Evolutionary conservation across 768 basidiomycete genomes (phyloP).

Genomic region (Tulasnella sp.): DNA sequence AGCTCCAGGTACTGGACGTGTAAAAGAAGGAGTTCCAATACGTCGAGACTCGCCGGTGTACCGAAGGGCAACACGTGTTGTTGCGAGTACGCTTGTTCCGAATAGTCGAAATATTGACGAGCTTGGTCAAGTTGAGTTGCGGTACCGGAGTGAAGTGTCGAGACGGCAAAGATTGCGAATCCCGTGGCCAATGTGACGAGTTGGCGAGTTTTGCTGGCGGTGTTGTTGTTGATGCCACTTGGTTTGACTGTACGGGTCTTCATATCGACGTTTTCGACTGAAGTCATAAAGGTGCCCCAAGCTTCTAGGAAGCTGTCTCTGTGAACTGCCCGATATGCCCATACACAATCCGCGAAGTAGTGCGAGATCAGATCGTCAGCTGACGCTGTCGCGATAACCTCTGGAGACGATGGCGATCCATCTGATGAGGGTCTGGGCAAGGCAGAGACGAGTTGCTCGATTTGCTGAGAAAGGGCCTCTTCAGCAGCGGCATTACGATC

Average conservation of each 20-base stretch:
- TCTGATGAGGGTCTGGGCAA: neutral
- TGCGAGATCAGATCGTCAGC: slow-evolving; percentile 37
- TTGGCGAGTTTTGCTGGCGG: slow-evolving; percentile 47
- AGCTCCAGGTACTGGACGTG: slow-evolving; percentile 65
- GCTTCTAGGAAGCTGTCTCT: slow-evolving; percentile 50
- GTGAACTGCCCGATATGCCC: slow-evolving; percentile 77
- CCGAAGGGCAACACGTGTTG: neutral
- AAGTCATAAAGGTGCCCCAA: slow-evolving; percentile 62
- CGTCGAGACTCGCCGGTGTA: slow-evolving; percentile 46
- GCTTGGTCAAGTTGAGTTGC: slow-evolving; percentile 54
- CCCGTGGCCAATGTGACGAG: slow-evolving; percentile 63
- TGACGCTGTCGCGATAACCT: neutral
- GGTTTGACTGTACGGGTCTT: neutral
- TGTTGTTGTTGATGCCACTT: neutral
- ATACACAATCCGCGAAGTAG: slow-evolving; percentile 83
- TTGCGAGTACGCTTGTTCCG: neutral
- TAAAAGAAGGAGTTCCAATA: slow-evolving; percentile 65
- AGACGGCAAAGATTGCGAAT: slow-evolving; percentile 65
- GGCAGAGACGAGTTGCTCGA: neutral
- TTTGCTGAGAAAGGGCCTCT: neutral
- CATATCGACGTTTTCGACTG: neutral
- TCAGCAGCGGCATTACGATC: neutral
- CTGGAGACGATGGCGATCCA: neutral
- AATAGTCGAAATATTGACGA: slow-evolving; percentile 22
- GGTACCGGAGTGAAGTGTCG: slow-evolving; percentile 61